Percentiles rank a stretch among this genome's conserved stretches.
These are phyloP conservation scores for Russula lepida DNA, from an alignment of 768 basidiomycete species.

Conservation along the genomic window DNA sequence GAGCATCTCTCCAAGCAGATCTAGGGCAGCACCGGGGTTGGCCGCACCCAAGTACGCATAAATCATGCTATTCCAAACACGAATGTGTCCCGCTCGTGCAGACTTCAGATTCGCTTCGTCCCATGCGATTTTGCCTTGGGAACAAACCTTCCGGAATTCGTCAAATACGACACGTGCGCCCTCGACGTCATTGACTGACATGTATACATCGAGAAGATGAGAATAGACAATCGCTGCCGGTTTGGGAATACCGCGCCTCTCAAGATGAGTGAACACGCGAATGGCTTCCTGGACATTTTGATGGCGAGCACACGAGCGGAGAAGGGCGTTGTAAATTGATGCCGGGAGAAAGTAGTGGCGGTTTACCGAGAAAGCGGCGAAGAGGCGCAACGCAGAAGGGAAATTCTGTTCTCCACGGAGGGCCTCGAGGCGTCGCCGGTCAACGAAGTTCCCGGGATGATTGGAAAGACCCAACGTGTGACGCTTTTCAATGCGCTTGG, in stretches of 20 bases:
- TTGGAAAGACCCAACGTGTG: constrained; percentile 30
- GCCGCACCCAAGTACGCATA: constrained; percentile 60
- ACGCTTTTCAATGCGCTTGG: constrained; percentile 34
- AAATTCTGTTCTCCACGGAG: constrained; percentile 65
- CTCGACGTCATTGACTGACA: constrained; percentile 40
- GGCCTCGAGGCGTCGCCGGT: constrained; percentile 33
- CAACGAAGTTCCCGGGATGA: constrained; percentile 26
- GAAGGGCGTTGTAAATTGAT: constrained; percentile 42
- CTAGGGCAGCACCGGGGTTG: constrained; percentile 53
- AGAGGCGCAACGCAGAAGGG: constrained; percentile 59
- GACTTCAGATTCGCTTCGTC: constrained; percentile 18
- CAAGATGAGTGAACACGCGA: constrained; percentile 55
- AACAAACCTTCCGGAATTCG: constrained; percentile 42
- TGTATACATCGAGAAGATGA: constrained; percentile 52
- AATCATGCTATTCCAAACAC: constrained; percentile 71
- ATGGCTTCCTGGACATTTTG: constrained; percentile 52
- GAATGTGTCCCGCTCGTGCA: constrained; percentile 32
- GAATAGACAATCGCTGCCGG: constrained; percentile 37
- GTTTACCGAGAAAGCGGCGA: constrained; percentile 47
- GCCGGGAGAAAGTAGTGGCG: constrained; percentile 30
- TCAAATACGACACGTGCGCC: constrained; percentile 54
- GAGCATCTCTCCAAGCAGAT: constrained; percentile 65
- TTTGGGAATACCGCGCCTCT: constrained; percentile 32
- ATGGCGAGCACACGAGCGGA: constrained; percentile 54
- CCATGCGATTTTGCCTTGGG: constrained; percentile 33